These are phyloP conservation scores for Trypanosoma avium DNA, from an alignment of 208 protist genomes.

Conservation along the genomic window DNA sequence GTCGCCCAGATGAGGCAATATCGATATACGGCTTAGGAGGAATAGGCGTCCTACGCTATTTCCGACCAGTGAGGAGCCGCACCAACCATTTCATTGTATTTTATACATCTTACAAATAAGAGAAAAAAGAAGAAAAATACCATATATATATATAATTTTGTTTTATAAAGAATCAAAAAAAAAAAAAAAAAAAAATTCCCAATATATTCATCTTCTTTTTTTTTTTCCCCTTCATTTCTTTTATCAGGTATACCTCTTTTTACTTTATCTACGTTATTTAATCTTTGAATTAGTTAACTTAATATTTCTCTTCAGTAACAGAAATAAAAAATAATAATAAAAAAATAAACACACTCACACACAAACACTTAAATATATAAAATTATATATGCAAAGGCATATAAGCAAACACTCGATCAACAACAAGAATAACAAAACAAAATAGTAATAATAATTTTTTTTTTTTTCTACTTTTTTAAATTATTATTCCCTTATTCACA, in stretches of 20 bases:
- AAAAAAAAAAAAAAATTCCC: no score
- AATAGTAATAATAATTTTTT: neutral
- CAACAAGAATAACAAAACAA: neutral
- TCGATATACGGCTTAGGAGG: constrained; percentile 90
- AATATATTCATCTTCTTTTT: no score
- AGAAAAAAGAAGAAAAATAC: constrained; percentile 16
- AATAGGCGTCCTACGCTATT: constrained; percentile 52
- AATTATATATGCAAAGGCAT: constrained; percentile 5
- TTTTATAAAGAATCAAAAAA: no score
- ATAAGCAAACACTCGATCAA: neutral
- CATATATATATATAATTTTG: no score
- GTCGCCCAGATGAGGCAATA: constrained; percentile 42
- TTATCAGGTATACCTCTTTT: no score
- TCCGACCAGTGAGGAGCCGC: constrained; percentile 33
- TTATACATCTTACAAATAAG: neutral
- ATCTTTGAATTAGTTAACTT: no score
- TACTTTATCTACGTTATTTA: no score
- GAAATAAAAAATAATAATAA: constrained; percentile 14
- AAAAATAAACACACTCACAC: neutral
- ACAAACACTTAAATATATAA: neutral
- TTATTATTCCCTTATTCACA: neutral
- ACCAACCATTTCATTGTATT: constrained; percentile 73
- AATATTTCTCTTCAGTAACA: no score
- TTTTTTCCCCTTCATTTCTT: no score
- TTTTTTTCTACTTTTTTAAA: neutral